Conservation (phyloP, 2,329 filamentous ascomycete genomes). For the Diaporthe longicolla region DNA sequence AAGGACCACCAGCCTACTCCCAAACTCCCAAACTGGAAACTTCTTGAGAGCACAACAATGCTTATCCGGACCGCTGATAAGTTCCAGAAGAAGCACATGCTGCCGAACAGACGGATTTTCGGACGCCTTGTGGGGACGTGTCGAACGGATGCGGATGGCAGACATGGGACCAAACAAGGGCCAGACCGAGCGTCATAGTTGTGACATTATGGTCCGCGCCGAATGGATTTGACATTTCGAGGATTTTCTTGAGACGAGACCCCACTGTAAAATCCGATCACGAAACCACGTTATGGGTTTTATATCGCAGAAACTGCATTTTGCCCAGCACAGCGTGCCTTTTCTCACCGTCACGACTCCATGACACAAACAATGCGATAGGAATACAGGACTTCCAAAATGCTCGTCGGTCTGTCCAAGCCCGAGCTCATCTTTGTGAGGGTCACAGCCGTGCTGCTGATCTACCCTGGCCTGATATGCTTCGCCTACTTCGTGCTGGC, state of each 20-base stretch:
- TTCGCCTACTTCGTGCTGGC: constrained; percentile 17
- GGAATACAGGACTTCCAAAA: not conserved
- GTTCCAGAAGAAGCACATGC: constrained; percentile 4
- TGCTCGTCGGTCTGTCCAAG: constrained; percentile 30
- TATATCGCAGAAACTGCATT: constrained; percentile 3
- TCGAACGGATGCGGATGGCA: constrained; percentile 9
- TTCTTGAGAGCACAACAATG: not conserved
- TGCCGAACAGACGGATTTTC: not conserved
- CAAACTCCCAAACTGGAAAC: not conserved
- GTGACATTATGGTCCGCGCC: not conserved
- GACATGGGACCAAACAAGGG: constrained; percentile 20
- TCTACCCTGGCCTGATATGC: constrained; percentile 11
- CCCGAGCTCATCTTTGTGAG: constrained; percentile 15
- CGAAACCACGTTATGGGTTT: not conserved
- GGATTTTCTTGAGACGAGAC: constrained; percentile 18
- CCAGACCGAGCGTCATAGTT: not conserved
- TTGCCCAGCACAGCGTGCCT: not conserved
- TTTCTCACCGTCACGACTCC: not conserved
- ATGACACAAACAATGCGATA: not conserved
- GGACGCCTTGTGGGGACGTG: not conserved
- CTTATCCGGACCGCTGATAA: not conserved
- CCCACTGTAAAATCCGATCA: constrained; percentile 2
- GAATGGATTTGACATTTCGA: constrained; percentile 13
- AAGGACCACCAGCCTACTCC: not conserved
- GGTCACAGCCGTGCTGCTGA: not conserved